Percentiles rank a stretch among this genome's conserved stretches.
phyloP scores from a whole-genome alignment of 2,329 filamentous ascomycete species.

The Aschersonia sp. region DNA sequence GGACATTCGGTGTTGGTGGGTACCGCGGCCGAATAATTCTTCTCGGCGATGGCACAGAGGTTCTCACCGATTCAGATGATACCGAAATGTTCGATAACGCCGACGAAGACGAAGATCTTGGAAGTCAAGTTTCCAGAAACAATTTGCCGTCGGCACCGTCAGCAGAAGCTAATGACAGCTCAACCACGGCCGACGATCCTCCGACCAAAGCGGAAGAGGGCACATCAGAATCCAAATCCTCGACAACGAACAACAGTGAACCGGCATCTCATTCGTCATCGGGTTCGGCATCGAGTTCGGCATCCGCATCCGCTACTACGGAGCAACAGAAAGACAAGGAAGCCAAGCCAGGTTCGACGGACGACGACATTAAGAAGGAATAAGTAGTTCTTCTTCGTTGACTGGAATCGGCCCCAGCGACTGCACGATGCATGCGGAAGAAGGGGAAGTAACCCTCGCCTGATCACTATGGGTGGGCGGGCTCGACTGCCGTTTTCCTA shows the following conservation, averaged over 20 bases:
- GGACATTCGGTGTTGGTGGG: conserved; percentile 50
- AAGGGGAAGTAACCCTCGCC: background rate
- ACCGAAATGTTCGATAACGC: conserved; percentile 84
- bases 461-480: background rate
- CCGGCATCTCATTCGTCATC: background rate
- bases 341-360: conserved; percentile 10
- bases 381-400: conserved; percentile 15
- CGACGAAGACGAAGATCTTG: conserved; percentile 75
- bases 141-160: conserved; percentile 11
- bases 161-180: conserved; percentile 7
- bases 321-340: conserved; percentile 11
- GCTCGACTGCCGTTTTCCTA: background rate
- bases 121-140: conserved; percentile 63
- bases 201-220: conserved; percentile 5
- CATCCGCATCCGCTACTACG: background rate
- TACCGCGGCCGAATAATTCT: conserved; percentile 82
- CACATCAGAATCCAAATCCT: conserved; percentile 5
- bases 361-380: conserved; percentile 20
- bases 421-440: background rate
- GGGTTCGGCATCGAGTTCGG: background rate
- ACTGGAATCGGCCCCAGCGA: background rate
- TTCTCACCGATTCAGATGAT: conserved; percentile 77
- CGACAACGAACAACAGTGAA: background rate
- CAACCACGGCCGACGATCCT: conserved; percentile 7
- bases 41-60: conserved; percentile 87